These are phyloP conservation scores for Candida orba DNA, from an alignment of 805 yeast species.

Conservation along the genomic window DNA sequence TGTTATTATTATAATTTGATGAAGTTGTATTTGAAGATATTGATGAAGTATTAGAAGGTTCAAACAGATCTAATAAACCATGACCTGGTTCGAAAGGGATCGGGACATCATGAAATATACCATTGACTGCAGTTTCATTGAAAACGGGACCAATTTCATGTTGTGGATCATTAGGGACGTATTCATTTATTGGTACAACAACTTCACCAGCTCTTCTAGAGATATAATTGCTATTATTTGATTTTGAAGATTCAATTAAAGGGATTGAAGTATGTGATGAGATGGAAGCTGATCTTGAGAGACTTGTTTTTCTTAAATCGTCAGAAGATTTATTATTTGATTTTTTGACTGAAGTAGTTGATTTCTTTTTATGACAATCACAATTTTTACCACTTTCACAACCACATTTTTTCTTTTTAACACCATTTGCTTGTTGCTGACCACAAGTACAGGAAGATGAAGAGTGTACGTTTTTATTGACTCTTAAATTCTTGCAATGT, in stretches of 20 bases:
- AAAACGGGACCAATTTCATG: slow-evolving; percentile 25
- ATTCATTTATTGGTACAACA: slow-evolving; percentile 30
- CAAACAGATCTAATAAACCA: slow-evolving; percentile 35
- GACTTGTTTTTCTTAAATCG: slow-evolving; percentile 1
- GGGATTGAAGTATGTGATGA: not conserved
- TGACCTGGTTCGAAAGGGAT: slow-evolving; percentile 28
- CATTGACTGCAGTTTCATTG: slow-evolving; percentile 17
- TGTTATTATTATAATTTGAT: not conserved
- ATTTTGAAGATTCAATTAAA: not conserved
- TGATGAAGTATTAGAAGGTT: not conserved
- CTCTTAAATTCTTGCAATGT: slow-evolving; percentile 75
- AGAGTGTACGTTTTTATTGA: slow-evolving; percentile 55
- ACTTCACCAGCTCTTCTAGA: slow-evolving; percentile 30
- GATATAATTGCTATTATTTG: too few species aligned
- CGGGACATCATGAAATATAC: slow-evolving; percentile 27
- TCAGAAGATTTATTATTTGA: not conserved
- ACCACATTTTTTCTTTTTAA: slow-evolving; percentile 20
- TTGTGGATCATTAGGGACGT: slow-evolving; percentile 25
- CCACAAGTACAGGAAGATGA: slow-evolving; percentile 63
- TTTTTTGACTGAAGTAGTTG: not conserved
- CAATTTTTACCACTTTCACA: slow-evolving; percentile 24
- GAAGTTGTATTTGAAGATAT: not conserved
- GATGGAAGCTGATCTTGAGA: not conserved
- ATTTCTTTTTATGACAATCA: slow-evolving; percentile 20
- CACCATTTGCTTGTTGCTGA: slow-evolving; percentile 24